Percentiles rank a stretch among this genome's conserved stretches.
Conservation (phyloP, 805 yeast genomes). For the Kurtzmaniella cleridarum region DNA sequence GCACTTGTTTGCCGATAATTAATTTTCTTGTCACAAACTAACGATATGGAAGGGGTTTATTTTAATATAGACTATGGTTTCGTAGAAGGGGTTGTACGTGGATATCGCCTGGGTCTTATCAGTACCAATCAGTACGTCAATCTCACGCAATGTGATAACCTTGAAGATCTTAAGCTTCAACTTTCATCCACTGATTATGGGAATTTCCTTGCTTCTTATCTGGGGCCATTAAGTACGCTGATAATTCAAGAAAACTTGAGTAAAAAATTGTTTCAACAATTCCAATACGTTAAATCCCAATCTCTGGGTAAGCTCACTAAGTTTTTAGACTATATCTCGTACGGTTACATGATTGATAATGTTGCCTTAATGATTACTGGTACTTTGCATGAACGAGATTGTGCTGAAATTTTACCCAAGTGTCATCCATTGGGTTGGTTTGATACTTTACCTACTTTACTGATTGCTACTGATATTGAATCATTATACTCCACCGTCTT, state of each 20-base stretch:
- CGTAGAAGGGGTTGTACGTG: slow-evolving; percentile 92
- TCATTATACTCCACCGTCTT: slow-evolving; percentile 88
- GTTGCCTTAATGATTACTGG: slow-evolving; percentile 96
- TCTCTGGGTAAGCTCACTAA: slow-evolving; percentile 73
- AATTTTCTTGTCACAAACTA: background rate
- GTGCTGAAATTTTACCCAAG: slow-evolving; percentile 78
- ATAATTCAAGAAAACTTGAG: slow-evolving; percentile 78
- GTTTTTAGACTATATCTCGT: slow-evolving; percentile 88
- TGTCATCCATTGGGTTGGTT: slow-evolving; percentile 99
- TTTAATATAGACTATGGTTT: slow-evolving; percentile 89
- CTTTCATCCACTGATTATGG: slow-evolving; percentile 96
- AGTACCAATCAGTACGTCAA: slow-evolving; percentile 79
- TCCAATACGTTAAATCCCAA: slow-evolving; percentile 78
- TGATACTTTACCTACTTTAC: slow-evolving; percentile 90
- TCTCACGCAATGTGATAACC: slow-evolving; percentile 90
- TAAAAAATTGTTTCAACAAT: slow-evolving; percentile 72
- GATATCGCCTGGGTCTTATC: slow-evolving; percentile 81
- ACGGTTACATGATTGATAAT: slow-evolving; percentile 98
- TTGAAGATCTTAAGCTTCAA: slow-evolving; percentile 92
- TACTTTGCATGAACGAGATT: slow-evolving; percentile 90
- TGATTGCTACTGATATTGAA: slow-evolving; percentile 92
- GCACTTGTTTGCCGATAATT: background rate
- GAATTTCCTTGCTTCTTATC: slow-evolving; percentile 75
- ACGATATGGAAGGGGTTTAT: slow-evolving; percentile 81
- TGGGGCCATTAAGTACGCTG: slow-evolving; percentile 79